Conservation (phyloP, 805 yeast species). For the Saccharomycopsis olivae region DNA sequence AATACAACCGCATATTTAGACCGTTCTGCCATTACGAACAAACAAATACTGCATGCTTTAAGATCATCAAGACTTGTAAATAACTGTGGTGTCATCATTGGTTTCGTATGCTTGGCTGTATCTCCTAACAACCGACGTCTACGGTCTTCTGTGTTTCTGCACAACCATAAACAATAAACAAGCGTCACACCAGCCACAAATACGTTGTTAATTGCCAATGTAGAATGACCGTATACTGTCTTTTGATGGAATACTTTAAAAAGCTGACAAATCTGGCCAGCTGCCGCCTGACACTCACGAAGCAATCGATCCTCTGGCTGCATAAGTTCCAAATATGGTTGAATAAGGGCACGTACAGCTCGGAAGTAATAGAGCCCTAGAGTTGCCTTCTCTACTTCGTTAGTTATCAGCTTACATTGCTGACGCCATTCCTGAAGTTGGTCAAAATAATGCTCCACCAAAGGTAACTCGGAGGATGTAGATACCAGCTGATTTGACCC, state of each 20-base stretch:
- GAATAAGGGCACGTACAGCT: conserved; percentile 48
- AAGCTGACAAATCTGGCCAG: conserved; percentile 58
- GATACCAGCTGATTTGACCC: conserved; percentile 12
- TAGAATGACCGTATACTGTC: conserved; percentile 52
- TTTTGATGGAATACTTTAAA: conserved; percentile 54
- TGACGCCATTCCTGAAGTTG: conserved; percentile 48
- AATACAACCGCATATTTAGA: conserved; percentile 51
- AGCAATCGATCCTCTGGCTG: conserved; percentile 52
- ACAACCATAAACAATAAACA: conserved; percentile 56
- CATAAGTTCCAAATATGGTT: conserved; percentile 52
- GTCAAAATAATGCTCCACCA: conserved; percentile 42
- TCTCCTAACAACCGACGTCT: conserved; percentile 45
- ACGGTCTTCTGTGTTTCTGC: conserved; percentile 50
- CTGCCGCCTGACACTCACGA: conserved; percentile 60
- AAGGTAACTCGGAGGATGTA: conserved; percentile 31
- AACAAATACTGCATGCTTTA: conserved; percentile 52
- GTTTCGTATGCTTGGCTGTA: conserved; percentile 48
- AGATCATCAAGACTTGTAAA: conserved; percentile 51
- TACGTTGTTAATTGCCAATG: conserved; percentile 55
- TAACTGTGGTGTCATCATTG: conserved; percentile 41
- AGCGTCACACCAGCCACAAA: conserved; percentile 62
- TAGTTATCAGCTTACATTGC: conserved; percentile 36
- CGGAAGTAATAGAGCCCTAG: conserved; percentile 48
- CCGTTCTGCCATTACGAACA: conserved; percentile 58
- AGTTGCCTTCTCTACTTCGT: conserved; percentile 49